Evolutionary conservation across 441 rosid species (phyloP), one percentile per base, ranked within the genome.

Genomic region (Lepidium campestre): DNA sequence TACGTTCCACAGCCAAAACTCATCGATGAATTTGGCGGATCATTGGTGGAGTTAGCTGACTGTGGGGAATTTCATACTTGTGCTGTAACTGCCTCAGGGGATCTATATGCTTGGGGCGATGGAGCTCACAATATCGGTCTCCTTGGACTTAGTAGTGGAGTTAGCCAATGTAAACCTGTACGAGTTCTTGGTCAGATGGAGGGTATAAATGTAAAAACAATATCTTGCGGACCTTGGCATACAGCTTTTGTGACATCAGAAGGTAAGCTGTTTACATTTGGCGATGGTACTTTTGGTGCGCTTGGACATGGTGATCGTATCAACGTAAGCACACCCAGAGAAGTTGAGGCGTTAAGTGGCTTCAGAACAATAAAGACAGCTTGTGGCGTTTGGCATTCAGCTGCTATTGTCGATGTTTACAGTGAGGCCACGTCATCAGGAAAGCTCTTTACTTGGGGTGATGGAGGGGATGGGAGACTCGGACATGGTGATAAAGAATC

Each of bases 141-240:
- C 65, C 86, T 85, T 64, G 90, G 90, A 47, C 84, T 80, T 57
- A 82, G 82, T 68, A 79, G 80, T 77, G 81, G 79, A 70, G 80
- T 78, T 65, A 79, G 90, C 66, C 81, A 77, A 37, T 87, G 88
- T 84, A 81, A 75, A 62, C 93, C 90, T 10, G 81, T 74, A 76
- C 79, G 79, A 36, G 80, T 85, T 14, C 78, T 79, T 22, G 88
- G 93, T 63, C 83, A 80, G 58, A 72, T 81, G 81, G 86, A 83
- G 45, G 88, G 90, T 19, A 52, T 87, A 68, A 71, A 75, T 18
- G 88, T 85, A 3, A 85, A 84, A 67, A 65, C 68, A 35, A 63
- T 87, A 68, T 87, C 90, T 59, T 87, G 93, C 34, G 93, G 93
- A 61, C 82, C 86, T 70, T 87, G 93, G 93, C 90, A 87, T 70